phyloP scores from a whole-genome alignment of 139 green algal species.

The Picochlorum sp. region DNA sequence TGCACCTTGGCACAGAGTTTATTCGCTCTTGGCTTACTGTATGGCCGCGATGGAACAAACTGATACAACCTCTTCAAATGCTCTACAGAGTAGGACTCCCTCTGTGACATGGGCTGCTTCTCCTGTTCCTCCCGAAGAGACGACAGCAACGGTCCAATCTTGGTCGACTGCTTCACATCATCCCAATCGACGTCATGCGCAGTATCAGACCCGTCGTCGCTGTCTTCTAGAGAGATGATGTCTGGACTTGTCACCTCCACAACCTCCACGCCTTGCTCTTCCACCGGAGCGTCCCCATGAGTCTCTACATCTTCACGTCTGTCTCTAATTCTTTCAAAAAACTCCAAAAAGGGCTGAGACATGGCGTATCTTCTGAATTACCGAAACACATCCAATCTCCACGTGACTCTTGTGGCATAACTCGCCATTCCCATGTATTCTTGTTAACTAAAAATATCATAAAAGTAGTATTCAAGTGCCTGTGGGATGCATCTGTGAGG shows the following conservation, averaged over 20 bases:
- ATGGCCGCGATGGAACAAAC: conserved; percentile 19
- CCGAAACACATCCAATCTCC: no score
- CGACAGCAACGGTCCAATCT: conserved; percentile 1
- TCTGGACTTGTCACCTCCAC: not conserved
- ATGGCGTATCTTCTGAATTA: not conserved
- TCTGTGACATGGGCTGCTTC: not conserved
- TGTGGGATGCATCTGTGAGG: no score
- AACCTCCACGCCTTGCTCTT: not conserved
- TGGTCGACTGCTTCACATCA: conserved; percentile 1
- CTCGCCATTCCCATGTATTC: no score
- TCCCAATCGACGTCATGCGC: not conserved
- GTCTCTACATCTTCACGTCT: not conserved
- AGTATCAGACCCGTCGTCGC: not conserved
- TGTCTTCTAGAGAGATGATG: not conserved
- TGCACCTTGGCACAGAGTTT: conserved; percentile 30
- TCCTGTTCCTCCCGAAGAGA: conserved; percentile 9
- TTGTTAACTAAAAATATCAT: no score
- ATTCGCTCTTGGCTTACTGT: conserved; percentile 1
- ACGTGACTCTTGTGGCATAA: no score
- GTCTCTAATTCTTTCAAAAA: not conserved
- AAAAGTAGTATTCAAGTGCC: no score
- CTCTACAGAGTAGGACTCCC: conserved; percentile 42
- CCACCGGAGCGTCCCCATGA: not conserved
- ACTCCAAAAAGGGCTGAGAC: conserved; percentile 1
- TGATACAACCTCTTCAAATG: conserved; percentile 29